Evolutionary conservation across 1,284 basidiomycete species (phyloP), one percentile per base, ranked within the genome.

Genomic region (Anthracocystis walkeri): DNA sequence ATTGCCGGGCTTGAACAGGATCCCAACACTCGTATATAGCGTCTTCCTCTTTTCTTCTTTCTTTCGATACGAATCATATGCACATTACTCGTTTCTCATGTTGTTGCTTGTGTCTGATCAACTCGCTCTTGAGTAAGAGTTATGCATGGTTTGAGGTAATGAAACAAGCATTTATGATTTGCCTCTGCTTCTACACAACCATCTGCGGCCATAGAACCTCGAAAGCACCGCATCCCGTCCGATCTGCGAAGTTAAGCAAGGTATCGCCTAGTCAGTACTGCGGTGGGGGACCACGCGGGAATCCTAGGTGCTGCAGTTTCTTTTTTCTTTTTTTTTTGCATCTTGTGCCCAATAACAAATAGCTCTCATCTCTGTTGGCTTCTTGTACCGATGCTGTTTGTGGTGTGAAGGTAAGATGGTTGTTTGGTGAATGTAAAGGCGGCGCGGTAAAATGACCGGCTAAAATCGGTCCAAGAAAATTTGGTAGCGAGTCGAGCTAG

Each of bases 201-300:
- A 90, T 90, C 90, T 89, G 90, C 88, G 89, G 90, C 90, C 89
- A 91, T 90, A 90, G 90, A 90, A 90, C 89, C 89, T 87, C 88
- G 90, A 90, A 90, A 91, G 89, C 89, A 91, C 90, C 89, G 89
- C 90, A 91, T 91, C 90, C 90, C 89, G 90, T 91, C 90, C 85
- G 90, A 91, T 91, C 90, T 91, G 90, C 89, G 89, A 88, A 91
- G 90, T 90, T 90, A 91, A 91, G 88, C 89, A 88, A 88, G 89
- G 90, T 91, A 89, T 90, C 89, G 90, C 90, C 89, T 86, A 90
- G 90, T 90, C 90, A 91, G 90, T 91, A 91, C 90, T 90, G 91
- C 88, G 90, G 90, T 91, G 90, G 90, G 90, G 90, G 90, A 91
- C 90, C 90, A 91, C 89, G 88, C 88, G 90, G 90, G 90, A 91